phyloP scores from a whole-genome alignment of 2,329 filamentous ascomycete genomes.

The Trichophyton verrucosum region DNA sequence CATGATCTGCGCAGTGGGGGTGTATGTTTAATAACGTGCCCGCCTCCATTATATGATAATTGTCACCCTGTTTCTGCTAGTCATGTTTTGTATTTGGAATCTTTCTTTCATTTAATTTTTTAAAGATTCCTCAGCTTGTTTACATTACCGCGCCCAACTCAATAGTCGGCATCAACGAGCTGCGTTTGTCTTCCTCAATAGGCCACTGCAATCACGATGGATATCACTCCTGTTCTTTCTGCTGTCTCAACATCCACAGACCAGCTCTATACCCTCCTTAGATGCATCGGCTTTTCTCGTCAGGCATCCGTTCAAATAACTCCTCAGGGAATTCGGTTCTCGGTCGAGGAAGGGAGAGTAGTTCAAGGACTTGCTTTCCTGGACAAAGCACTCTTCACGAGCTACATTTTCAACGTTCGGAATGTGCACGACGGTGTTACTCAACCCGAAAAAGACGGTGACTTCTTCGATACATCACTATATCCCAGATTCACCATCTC shows the following conservation, averaged over 20 bases:
- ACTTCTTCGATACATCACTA: constrained; percentile 24
- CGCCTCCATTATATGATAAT: neutral
- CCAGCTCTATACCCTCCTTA: constrained; percentile 47
- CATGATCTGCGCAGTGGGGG: constrained; percentile 97
- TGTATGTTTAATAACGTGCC: constrained; percentile 62
- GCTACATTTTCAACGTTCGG: constrained; percentile 56
- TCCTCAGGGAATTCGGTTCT: constrained; percentile 72
- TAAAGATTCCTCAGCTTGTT: neutral
- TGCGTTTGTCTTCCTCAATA: neutral
- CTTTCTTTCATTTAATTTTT: neutral
- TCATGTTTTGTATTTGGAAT: neutral
- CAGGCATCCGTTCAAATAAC: constrained; percentile 62
- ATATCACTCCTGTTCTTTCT: constrained; percentile 35
- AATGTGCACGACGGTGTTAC: constrained; percentile 15
- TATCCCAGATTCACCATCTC: constrained; percentile 75
- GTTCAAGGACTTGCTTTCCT: constrained; percentile 88
- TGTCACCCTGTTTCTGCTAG: neutral
- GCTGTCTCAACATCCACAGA: constrained; percentile 51
- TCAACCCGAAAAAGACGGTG: constrained; percentile 28
- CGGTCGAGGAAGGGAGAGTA: constrained; percentile 73
- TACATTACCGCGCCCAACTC: neutral
- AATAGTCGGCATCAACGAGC: neutral
- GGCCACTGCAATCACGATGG: constrained; percentile 6
- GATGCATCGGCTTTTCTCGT: constrained; percentile 49
- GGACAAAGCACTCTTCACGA: constrained; percentile 77